Evolutionary conservation across 1,284 basidiomycete species (phyloP).

Genomic region (Sphagnurus paluster): DNA sequence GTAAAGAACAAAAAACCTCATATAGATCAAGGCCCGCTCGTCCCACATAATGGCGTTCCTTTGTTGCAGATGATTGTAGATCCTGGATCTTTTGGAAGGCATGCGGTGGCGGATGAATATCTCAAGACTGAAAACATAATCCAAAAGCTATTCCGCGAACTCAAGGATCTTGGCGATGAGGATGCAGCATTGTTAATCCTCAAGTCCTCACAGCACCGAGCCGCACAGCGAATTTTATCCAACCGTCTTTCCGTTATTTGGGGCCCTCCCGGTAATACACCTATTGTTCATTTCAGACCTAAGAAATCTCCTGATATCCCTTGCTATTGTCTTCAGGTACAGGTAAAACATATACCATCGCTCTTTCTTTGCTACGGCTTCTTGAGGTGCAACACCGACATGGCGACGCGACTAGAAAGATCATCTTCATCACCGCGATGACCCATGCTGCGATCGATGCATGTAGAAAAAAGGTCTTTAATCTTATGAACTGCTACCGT

Average conservation of each 20-base stretch:
- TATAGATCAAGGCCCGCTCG: no score
- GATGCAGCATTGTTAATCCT: constrained; percentile 38
- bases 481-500: constrained; percentile 38
- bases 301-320: no score
- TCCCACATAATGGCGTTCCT: constrained; percentile 31
- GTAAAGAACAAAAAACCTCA: no score
- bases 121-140: constrained; percentile 35
- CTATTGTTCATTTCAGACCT: no score
- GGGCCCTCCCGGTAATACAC: constrained; percentile 43
- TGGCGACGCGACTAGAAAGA: constrained; percentile 28
- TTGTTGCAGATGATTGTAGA: constrained; percentile 44
- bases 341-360: constrained; percentile 52
- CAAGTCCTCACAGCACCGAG: constrained; percentile 45
- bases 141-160: constrained; percentile 37
- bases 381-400: constrained; percentile 37
- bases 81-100: constrained; percentile 36
- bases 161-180: constrained; percentile 32
- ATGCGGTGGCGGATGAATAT: constrained; percentile 21
- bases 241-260: constrained; percentile 46
- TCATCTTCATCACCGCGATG: constrained; percentile 49
- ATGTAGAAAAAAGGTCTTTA: constrained; percentile 37
- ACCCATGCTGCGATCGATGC: constrained; percentile 53
- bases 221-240: constrained; percentile 40
- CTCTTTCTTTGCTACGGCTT: constrained; percentile 44
- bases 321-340: no score